These are phyloP conservation scores for Calonectria pseudoreteaudii DNA, from an alignment of 2,329 filamentous ascomycete species.

Conservation along the genomic window DNA sequence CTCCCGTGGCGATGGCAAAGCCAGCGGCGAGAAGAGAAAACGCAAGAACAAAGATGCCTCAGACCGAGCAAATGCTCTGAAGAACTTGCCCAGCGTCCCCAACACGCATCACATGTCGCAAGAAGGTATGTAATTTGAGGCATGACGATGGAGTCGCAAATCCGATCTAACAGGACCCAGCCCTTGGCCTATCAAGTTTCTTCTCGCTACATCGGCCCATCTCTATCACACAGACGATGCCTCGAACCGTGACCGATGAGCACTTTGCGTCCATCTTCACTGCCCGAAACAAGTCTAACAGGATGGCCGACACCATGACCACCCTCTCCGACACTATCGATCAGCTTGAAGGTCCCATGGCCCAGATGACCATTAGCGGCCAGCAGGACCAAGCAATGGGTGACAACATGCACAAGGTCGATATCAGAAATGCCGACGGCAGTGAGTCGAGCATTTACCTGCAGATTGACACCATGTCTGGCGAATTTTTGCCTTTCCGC, in stretches of 20 bases:
- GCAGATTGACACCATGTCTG: conserved; percentile 76
- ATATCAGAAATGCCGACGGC: conserved; percentile 67
- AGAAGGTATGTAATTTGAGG: conserved; percentile 63
- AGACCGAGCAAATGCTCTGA: conserved; percentile 58
- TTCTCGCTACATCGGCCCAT: conserved; percentile 97
- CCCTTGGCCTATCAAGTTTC: conserved; percentile 89
- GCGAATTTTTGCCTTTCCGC: conserved; percentile 82
- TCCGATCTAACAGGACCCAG: conserved; percentile 59
- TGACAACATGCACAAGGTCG: conserved; percentile 63
- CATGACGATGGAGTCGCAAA: background rate
- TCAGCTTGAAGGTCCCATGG: conserved; percentile 69
- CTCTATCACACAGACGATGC: conserved; percentile 86
- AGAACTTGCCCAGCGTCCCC: conserved; percentile 78
- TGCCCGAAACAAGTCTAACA: conserved; percentile 60
- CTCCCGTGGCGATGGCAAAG: conserved; percentile 55
- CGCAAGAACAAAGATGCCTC: conserved; percentile 67
- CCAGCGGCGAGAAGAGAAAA: conserved; percentile 65
- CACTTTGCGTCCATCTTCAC: conserved; percentile 89
- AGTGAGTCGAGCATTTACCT: conserved; percentile 70
- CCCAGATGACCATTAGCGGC: conserved; percentile 60
- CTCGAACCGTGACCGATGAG: conserved; percentile 76
- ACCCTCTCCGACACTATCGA: conserved; percentile 73
- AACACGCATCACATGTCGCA: conserved; percentile 79
- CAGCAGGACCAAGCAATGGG: conserved; percentile 56
- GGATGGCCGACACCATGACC: conserved; percentile 73